These are phyloP conservation scores for Rossbeevera mucosa DNA, from an alignment of 768 basidiomycete species.

Conservation along the genomic window DNA sequence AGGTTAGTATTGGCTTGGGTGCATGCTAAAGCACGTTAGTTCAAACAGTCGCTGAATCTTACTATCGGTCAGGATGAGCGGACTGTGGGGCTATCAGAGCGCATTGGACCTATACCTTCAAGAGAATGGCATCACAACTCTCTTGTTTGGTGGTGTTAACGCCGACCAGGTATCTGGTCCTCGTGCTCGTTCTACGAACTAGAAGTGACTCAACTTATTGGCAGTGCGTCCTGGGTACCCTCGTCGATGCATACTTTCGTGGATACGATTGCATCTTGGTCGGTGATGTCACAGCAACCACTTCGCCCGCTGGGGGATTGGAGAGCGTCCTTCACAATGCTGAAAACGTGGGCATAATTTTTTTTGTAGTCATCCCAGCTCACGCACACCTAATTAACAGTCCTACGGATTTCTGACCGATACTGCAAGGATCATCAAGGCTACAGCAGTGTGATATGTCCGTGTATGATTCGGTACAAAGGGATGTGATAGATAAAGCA, in stretches of 20 bases:
- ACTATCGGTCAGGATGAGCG: conserved; percentile 53
- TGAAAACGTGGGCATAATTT: conserved; percentile 40
- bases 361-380: neutral
- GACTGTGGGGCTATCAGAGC: conserved; percentile 61
- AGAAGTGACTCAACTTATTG: neutral
- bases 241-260: conserved; percentile 58
- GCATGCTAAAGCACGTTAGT: neutral
- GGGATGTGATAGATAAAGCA: neutral
- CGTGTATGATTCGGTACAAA: neutral
- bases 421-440: conserved; percentile 27
- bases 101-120: conserved; percentile 58
- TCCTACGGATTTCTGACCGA: conserved; percentile 51
- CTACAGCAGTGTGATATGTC: neutral
- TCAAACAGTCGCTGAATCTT: neutral
- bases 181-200: neutral
- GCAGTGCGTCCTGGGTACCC: conserved; percentile 61
- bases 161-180: conserved; percentile 49
- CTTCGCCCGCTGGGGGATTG: conserved; percentile 51
- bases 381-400: conserved; percentile 24
- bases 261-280: conserved; percentile 63
- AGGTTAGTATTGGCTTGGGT: conserved; percentile 32
- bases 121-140: conserved; percentile 57
- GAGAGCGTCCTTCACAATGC: conserved; percentile 58
- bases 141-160: conserved; percentile 64
- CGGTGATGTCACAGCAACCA: conserved; percentile 57